Evolutionary conservation across 108 stramenopile genomes (phyloP), one percentile per base, ranked within the genome.

Genomic region (Pseudonitzschia multistriata): DNA sequence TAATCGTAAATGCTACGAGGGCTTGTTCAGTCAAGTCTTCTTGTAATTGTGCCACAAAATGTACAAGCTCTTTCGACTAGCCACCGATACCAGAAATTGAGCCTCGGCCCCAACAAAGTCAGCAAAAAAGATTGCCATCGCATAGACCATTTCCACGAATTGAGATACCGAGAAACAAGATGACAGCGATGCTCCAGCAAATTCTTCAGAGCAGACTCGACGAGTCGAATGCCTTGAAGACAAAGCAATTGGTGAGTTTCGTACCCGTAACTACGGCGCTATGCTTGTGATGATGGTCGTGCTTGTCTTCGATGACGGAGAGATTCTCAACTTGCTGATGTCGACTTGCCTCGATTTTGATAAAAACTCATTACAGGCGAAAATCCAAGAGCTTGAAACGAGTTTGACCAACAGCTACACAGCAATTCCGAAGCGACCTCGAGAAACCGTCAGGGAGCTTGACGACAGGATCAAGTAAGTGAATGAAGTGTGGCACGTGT

Each of bases 401-500:
- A 67, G 78, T 10, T 64, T 84, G 19, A 65, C 71, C 67, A 62
- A 69, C 25, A 65, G 73, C 40, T 50, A 81, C 50, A 72, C 57
- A 37, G 65, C 68, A 36, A 59, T 74, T 1, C 73, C 77, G 35
- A 66, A 57, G 31, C 77, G 77, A n/a, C 79, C 79, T 4, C 55
- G 71, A 14, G 79, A 83, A 29, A 66, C 75, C 35, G 49, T 68
- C 28, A 25, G 30, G 8, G 55, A 68, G 19, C 62, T 83, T 4
- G 63, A 69, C n/a, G 34, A 71, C 15, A 68, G 67, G 29, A 66
- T 74, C 24, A 48, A 56, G 70, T 70, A 70, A 62, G 72, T 24
- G 22, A 60, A n/a, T n/a, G n/a, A n/a, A n/a, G n/a, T n/a, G n/a
- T n/a, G n/a, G n/a, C n/a, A n/a, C n/a, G n/a, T n/a, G n/a, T n/a